Evolutionary conservation across 2,329 filamentous ascomycete genomes (phyloP), one percentile per base, ranked within the genome.

Genomic region (Aspergillus pseudonomiae): DNA sequence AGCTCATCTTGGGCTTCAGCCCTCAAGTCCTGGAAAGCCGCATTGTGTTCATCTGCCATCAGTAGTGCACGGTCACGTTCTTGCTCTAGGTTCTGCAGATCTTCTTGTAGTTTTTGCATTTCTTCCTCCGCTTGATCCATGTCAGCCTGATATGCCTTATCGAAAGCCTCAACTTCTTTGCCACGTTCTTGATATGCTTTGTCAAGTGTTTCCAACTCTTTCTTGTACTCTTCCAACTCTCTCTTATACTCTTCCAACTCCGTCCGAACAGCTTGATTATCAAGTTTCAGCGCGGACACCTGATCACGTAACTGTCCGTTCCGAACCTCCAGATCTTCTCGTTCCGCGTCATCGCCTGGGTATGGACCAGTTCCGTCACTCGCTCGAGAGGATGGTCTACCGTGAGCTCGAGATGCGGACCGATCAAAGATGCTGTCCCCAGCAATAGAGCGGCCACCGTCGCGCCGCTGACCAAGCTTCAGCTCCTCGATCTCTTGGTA

Each of bases 401-500:
- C 87, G 65, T 91, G 86, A 11, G 93, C 89, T 48, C 94, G 89
- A 4, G 94, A 97, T 14, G 94, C 93, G 0, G 94, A 97, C n/a
- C 95, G 88, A 64, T 98, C 95, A 36, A 98, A 86, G 50, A 98
- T 91, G 75, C 93, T 97, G 74, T 98, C 95, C 6, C 94, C 89
- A 1, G 93, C 83, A 60, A 86, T 78, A 3, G 86, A 89, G 62
- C 84, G 80, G 73, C 69, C 85, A 59, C 76, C 77, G 65, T 87
- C 91, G 34, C 92, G 89, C 60, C 93, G 89, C 68, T 93, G 90
- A 1, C 91, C 88, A 71, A 98, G 88, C 79, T 98, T 99, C 66
- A 99, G 84, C 65, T 97, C 94, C 78, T 99, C 95, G 66, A 98
- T 98, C 76, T 99, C 94, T 74, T 97, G 93, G 77, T 98, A 96